Evolutionary conservation across 495 filamentous ascomycete species (phyloP).

Genomic region (Corynascus novoguineensis): DNA sequence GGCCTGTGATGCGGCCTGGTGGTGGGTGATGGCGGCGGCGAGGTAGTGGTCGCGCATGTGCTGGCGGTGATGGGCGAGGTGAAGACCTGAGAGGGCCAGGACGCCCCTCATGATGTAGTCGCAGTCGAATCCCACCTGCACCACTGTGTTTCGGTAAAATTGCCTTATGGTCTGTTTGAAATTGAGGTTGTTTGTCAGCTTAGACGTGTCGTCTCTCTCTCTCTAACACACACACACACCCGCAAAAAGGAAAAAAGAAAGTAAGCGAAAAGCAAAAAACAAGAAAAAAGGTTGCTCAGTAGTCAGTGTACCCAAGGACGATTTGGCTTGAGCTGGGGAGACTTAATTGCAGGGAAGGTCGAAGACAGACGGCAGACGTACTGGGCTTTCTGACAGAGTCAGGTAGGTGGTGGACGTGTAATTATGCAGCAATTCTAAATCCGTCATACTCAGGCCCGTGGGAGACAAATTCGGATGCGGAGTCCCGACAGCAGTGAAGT

Average conservation of each 20-base stretch:
- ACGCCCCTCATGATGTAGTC: conserved; percentile 1
- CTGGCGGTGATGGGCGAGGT: background rate
- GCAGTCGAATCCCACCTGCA: background rate
- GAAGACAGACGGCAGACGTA: background rate
- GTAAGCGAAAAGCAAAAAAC: no score
- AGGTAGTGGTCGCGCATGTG: background rate
- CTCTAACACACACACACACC: background rate
- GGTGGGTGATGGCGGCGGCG: background rate
- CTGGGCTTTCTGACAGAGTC: background rate
- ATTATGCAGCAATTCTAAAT: background rate
- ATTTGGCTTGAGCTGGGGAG: no score
- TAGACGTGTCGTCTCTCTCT: background rate
- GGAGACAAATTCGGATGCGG: background rate
- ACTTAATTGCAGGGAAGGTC: background rate
- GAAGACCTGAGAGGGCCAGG: background rate
- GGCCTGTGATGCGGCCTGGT: background rate
- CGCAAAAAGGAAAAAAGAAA: background rate
- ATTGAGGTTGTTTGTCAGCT: background rate
- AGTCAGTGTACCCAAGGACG: no score
- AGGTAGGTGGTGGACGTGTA: background rate
- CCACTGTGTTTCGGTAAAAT: background rate
- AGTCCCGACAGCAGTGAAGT: background rate
- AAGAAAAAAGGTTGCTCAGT: background rate
- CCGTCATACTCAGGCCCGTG: background rate
- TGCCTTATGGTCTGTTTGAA: background rate